A percentile compares a stretch with the other conserved stretches of the same genome.
phyloP scores from a whole-genome alignment of 2,329 filamentous ascomycete species.

The Talaromyces islandicus region DNA sequence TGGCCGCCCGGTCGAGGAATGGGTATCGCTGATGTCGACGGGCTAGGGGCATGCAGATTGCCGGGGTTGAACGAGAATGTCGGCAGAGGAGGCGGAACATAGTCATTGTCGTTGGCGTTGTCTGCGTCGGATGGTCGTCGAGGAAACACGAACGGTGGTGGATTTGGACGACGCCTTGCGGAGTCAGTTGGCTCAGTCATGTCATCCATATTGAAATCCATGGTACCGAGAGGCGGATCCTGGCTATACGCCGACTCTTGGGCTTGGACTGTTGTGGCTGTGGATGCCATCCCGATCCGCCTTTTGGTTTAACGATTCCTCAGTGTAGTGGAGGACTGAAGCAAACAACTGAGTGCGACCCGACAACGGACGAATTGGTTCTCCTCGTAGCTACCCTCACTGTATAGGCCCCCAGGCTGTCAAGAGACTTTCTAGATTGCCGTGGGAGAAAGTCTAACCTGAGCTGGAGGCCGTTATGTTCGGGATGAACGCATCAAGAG shows the following conservation, averaged over 20 bases:
- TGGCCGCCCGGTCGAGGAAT: conserved; percentile 56
- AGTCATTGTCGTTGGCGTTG: conserved; percentile 37
- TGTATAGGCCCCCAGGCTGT: conserved; percentile 10
- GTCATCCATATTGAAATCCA: conserved; percentile 9
- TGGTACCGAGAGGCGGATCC: conserved; percentile 6
- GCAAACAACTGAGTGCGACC: neutral
- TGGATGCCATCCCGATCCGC: neutral
- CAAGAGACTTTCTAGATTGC: conserved; percentile 5
- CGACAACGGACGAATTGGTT: neutral
- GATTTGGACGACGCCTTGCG: neutral
- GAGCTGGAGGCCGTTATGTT: conserved; percentile 10
- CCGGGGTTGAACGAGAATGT: conserved; percentile 34
- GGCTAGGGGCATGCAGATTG: conserved; percentile 34
- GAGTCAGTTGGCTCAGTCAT: neutral
- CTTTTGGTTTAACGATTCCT: neutral
- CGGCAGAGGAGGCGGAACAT: conserved; percentile 26
- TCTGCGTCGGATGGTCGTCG: conserved; percentile 2
- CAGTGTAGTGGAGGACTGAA: neutral
- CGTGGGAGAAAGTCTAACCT: conserved; percentile 8
- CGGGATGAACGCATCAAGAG: conserved; percentile 4
- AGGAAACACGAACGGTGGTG: conserved; percentile 8
- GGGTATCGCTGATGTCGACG: conserved; percentile 47
- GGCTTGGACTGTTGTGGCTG: neutral
- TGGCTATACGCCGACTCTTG: neutral
- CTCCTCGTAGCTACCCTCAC: neutral